Base-by-base conservation (phyloP, 1,284 basidiomycete species). In the Ustilago shanxiensis region DNA sequence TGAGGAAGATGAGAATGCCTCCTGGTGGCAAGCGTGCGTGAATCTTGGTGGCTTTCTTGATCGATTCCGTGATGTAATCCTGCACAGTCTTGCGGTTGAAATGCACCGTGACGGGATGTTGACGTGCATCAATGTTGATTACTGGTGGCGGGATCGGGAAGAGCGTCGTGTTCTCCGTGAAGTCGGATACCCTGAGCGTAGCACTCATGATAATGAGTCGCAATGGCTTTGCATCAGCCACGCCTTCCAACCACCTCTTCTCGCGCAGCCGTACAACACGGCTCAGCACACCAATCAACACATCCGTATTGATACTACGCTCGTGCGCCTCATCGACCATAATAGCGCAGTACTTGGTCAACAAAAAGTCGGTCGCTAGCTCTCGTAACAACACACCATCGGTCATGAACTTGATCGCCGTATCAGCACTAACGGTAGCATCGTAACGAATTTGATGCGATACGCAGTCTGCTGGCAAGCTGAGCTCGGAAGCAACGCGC, bases 321-420 rank as follows among this genome's bases (percentile, higher is more conserved):
- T 99, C 97, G 87, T 99, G 97, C 0, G 97, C 97, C 87, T 99
- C 97, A 81, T 99, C 97, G 66, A 99, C 92, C 75, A 99, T 91
- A 35, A 97, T 76, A 24, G 77, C 93, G 26, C 93, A 95, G 86
- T 99, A 99, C 85, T 92, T 93, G 59, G 88, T 90, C 18, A 99
- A 89, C 33, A 98, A 86, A 84, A 99, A 96, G 85, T 99, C 96
- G 16, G 90, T 91, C 0, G 94, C 92, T 24, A 99, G 89, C 86
- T 99, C 97, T 65, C 97, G 92, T 13, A 99, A 88, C 26, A 99
- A 88, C 16, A 99, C 95, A 88, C 97, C 97, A 83, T 99, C 97
- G 2, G 97, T 99, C 96, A 99, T 99, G 89, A 99, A 99, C 87
- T 99, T 98, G 88, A 99, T 95, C 8, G 91, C 91, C 0, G 97